Percentiles rank a stretch among this genome's conserved stretches.
phyloP scores from a whole-genome alignment of 2,329 filamentous ascomycete genomes.

The Verticillium dahliae region DNA sequence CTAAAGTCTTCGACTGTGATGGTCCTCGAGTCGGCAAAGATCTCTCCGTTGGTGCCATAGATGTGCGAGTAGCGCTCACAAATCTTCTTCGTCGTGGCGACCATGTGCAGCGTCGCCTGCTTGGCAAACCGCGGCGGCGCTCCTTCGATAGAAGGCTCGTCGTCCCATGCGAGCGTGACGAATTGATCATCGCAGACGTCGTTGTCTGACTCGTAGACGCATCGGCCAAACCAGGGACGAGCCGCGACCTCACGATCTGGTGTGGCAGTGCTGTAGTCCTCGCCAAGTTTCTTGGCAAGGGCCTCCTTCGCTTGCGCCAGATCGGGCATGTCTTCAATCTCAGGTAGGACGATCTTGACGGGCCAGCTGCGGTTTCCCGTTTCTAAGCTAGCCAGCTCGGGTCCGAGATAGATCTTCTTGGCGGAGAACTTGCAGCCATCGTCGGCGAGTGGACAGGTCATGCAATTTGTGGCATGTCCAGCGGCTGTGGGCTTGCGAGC shows the following conservation, averaged over 20 bases:
- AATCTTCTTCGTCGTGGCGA: slow-evolving; percentile 79
- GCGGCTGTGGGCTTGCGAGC: slow-evolving; percentile 70
- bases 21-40: slow-evolving; percentile 72
- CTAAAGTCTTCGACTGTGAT: slow-evolving; percentile 63
- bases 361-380: slow-evolving; percentile 72
- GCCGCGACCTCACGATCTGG: slow-evolving; percentile 39
- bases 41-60: slow-evolving; percentile 81
- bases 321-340: slow-evolving; percentile 71
- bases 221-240: slow-evolving; percentile 82
- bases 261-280: slow-evolving; percentile 45
- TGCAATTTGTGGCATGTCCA: slow-evolving; percentile 76
- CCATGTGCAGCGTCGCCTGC: slow-evolving; percentile 89
- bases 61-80: slow-evolving; percentile 81
- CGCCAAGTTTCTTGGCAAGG: slow-evolving; percentile 34
- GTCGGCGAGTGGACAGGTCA: slow-evolving; percentile 67
- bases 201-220: slow-evolving; percentile 90
- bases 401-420: slow-evolving; percentile 71
- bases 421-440: slow-evolving; percentile 77
- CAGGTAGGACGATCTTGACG: slow-evolving; percentile 80
- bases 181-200: slow-evolving; percentile 90
- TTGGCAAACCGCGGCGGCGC: slow-evolving; percentile 79
- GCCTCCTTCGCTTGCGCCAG: slow-evolving; percentile 29
- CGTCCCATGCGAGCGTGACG: slow-evolving; percentile 83
- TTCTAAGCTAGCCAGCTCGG: slow-evolving; percentile 51
- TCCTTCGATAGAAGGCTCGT: slow-evolving; percentile 64